These are phyloP conservation scores for Ciborinia camelliae DNA, from an alignment of 2,329 filamentous ascomycete genomes.

Conservation along the genomic window DNA sequence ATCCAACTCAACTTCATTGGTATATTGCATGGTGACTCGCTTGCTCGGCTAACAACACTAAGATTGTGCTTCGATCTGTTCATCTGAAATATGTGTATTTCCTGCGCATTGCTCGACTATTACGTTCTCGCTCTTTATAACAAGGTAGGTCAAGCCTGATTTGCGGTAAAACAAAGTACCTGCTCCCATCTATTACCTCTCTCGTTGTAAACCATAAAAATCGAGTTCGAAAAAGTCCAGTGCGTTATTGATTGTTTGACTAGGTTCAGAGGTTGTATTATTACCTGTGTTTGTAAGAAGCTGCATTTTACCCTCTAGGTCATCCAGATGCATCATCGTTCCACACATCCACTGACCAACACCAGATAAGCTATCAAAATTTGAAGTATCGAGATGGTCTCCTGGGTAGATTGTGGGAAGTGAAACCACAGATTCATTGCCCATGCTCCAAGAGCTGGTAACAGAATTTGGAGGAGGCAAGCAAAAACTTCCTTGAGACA, in stretches of 20 bases:
- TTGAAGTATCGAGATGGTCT: background rate
- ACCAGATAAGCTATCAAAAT: background rate
- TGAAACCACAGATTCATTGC: background rate
- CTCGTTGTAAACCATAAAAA: background rate
- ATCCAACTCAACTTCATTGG: too few species aligned
- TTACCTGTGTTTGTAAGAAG: background rate
- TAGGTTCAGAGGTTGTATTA: background rate
- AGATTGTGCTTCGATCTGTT: background rate
- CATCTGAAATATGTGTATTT: background rate
- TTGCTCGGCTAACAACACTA: background rate
- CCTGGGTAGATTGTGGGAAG: background rate
- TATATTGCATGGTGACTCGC: too few species aligned
- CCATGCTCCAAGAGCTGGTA: background rate
- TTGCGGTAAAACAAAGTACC: background rate
- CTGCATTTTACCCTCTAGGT: background rate
- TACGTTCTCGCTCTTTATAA: background rate
- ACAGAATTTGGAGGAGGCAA: background rate
- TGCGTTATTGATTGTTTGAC: background rate
- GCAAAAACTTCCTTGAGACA: background rate
- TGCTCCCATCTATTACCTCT: background rate
- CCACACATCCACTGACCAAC: constrained; percentile 5
- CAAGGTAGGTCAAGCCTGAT: background rate
- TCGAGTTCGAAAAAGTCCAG: background rate
- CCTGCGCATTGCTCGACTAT: background rate
- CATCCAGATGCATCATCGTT: background rate